Evolutionary conservation across 2,329 filamentous ascomycete species (phyloP).

Genomic region (Monosporascus ibericus): DNA sequence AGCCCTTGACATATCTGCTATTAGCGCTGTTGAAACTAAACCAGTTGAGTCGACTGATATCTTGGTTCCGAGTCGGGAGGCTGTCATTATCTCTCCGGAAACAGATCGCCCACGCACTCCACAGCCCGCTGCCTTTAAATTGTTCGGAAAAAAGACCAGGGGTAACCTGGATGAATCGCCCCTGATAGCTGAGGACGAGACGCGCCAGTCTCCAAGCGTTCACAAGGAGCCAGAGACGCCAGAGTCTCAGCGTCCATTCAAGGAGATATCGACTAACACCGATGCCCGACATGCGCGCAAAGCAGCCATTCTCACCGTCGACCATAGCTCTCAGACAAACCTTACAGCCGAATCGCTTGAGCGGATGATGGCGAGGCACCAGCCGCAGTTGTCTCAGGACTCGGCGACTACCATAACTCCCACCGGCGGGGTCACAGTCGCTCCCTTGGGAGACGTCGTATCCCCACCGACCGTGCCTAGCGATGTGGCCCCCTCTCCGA

Average conservation of each 20-base stretch:
- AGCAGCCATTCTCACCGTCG: conserved; percentile 42
- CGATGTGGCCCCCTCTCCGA: conserved; percentile 22
- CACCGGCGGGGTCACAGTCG: conserved; percentile 12
- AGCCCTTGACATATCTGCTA: conserved; percentile 35
- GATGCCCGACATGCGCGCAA: conserved; percentile 35
- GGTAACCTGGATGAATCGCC: conserved; percentile 27
- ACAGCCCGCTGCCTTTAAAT: conserved; percentile 34
- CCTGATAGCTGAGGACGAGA: conserved; percentile 60
- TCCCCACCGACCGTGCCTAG: conserved; percentile 14
- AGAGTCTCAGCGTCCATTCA: conserved; percentile 53
- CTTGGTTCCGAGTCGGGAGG: conserved; percentile 48
- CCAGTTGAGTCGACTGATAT: conserved; percentile 31
- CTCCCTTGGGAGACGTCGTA: conserved; percentile 23
- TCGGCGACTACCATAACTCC: conserved; percentile 12
- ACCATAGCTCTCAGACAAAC: conserved; percentile 75
- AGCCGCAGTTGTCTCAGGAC: conserved; percentile 26
- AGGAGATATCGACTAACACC: conserved; percentile 56
- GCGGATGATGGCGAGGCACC: conserved; percentile 55
- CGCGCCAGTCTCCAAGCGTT: conserved; percentile 45
- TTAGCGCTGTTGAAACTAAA: conserved; percentile 40
- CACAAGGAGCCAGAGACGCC: conserved; percentile 39
- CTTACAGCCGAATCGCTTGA: conserved; percentile 81
- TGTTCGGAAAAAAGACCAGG: conserved; percentile 38
- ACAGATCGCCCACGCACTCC: conserved; percentile 33
- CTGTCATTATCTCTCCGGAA: conserved; percentile 50